These are phyloP conservation scores for Alternaria sp. DNA, from an alignment of 2,329 filamentous ascomycete species.

Conservation along the genomic window DNA sequence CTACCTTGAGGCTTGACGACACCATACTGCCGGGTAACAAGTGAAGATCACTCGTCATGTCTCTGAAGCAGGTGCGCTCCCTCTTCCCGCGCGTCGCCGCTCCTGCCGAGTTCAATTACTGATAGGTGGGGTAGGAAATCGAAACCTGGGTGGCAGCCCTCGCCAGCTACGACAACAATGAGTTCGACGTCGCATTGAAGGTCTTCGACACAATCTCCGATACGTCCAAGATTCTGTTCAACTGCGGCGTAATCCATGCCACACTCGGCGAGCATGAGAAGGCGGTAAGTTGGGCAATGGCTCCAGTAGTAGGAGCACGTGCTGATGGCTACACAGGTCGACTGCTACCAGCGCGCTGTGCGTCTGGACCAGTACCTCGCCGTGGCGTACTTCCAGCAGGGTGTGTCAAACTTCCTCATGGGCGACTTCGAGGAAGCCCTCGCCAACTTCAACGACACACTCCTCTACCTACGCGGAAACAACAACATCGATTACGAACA, in stretches of 20 bases:
- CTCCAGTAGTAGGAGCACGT: slow-evolving; percentile 8
- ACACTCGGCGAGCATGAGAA: slow-evolving; percentile 95
- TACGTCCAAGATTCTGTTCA: slow-evolving; percentile 98
- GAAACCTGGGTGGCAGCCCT: slow-evolving; percentile 97
- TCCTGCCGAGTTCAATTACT: slow-evolving; percentile 31
- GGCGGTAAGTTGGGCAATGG: slow-evolving; percentile 68
- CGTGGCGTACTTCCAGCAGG: slow-evolving; percentile 97
- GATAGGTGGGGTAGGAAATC: slow-evolving; percentile 74
- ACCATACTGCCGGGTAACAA: slow-evolving; percentile 50
- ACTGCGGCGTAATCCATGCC: slow-evolving; percentile 96
- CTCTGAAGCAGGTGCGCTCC: slow-evolving; percentile 55
- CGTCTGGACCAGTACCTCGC: slow-evolving; percentile 92
- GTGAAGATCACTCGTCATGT: slow-evolving; percentile 51
- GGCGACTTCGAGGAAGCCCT: slow-evolving; percentile 97
- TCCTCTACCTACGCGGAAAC: slow-evolving; percentile 93
- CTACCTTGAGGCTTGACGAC: slow-evolving; percentile 45
- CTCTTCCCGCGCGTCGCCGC: slow-evolving; percentile 9
- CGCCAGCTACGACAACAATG: slow-evolving; percentile 91
- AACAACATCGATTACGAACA: slow-evolving; percentile 98
- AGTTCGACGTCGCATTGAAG: slow-evolving; percentile 87
- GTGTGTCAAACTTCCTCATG: slow-evolving; percentile 95
- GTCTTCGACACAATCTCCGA: slow-evolving; percentile 88
- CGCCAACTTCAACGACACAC: slow-evolving; percentile 97
- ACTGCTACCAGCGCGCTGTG: slow-evolving; percentile 92
- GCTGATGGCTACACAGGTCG: slow-evolving; percentile 66